phyloP scores from a whole-genome alignment of 2,329 filamentous ascomycete species.

The Nigrograna mackinnonii region DNA sequence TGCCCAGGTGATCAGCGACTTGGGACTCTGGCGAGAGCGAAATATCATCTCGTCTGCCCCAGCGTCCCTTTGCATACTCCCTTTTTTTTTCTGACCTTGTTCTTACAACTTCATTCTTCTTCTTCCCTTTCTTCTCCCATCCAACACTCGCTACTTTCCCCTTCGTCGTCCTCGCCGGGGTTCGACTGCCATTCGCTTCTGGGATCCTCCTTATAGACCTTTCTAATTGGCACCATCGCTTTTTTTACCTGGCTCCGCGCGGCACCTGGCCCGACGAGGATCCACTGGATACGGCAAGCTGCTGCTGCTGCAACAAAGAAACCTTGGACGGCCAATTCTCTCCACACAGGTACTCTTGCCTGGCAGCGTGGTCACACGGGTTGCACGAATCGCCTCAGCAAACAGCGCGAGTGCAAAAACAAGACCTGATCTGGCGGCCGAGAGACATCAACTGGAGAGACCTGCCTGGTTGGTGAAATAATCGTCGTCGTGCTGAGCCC shows the following conservation, averaged over 20 bases:
- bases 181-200: conserved; percentile 21
- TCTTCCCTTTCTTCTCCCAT: neutral
- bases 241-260: neutral
- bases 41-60: conserved; percentile 24
- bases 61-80: conserved; percentile 11
- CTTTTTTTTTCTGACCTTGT: conserved; percentile 11
- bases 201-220: conserved; percentile 5
- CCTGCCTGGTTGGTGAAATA: no score
- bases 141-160: conserved; percentile 27
- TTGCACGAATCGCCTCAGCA: no score
- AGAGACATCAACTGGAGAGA: no score
- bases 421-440: no score
- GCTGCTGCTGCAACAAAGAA: no score
- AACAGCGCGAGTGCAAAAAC: no score
- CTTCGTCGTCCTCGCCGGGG: conserved; percentile 12
- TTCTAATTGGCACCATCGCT: conserved; percentile 1
- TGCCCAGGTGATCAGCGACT: conserved; percentile 33
- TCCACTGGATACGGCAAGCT: conserved; percentile 12
- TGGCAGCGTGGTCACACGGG: no score
- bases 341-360: no score
- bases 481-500: no score
- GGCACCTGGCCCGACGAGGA: conserved; percentile 9
- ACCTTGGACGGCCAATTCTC: no score
- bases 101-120: conserved; percentile 5
- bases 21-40: conserved; percentile 14